Evolutionary conservation across 2,329 filamentous ascomycete species (phyloP).

Genomic region (Rhinocladiella similis): DNA sequence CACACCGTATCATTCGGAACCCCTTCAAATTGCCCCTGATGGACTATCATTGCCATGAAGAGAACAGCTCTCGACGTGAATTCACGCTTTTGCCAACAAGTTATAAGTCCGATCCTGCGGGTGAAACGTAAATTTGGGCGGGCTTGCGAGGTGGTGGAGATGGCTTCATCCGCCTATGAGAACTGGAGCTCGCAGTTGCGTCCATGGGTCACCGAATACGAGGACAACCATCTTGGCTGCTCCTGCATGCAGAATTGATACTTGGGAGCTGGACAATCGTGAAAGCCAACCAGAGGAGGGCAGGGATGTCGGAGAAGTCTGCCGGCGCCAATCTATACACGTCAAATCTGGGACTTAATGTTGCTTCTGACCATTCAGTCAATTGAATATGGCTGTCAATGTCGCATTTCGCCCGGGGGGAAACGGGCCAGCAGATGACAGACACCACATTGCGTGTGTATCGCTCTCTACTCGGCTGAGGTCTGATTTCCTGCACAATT

Average conservation of each 20-base stretch:
- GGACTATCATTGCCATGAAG: background rate
- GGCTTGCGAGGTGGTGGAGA: too few relatives aligned
- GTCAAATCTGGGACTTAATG: background rate
- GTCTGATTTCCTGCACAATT: background rate
- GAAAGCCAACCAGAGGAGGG: background rate
- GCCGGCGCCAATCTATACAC: background rate
- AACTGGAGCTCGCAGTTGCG: too few relatives aligned
- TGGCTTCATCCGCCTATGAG: too few relatives aligned
- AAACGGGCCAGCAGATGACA: background rate
- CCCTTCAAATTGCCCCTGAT: slow-evolving; percentile 8
- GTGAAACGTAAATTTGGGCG: too few relatives aligned
- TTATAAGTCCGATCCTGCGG: too few relatives aligned
- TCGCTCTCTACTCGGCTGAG: background rate
- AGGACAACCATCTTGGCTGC: too few relatives aligned
- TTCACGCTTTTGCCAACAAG: too few relatives aligned
- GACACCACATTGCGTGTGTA: background rate
- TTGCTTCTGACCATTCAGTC: background rate
- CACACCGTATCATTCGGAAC: slow-evolving; percentile 7
- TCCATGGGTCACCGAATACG: too few relatives aligned
- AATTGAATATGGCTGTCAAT: background rate
- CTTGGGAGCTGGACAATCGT: background rate
- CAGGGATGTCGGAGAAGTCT: background rate
- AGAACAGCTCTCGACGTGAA: background rate
- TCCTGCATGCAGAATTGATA: background rate
- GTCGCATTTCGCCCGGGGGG: background rate